Conservation (phyloP, 139 green algal genomes). For the Coelastrella sp. region DNA sequence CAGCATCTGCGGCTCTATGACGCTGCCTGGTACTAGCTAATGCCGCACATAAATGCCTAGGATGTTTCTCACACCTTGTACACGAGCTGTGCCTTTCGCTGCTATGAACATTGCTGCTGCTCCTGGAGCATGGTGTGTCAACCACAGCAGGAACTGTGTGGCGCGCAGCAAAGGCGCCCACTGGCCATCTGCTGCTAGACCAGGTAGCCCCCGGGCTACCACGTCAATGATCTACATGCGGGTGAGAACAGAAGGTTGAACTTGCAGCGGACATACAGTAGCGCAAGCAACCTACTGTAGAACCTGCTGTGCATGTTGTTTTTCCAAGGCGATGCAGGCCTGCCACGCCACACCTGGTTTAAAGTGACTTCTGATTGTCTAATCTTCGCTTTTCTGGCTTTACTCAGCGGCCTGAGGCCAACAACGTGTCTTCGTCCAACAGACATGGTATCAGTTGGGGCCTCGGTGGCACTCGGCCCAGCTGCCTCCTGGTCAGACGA, state of each 20-base stretch:
- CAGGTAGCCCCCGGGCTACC: neutral
- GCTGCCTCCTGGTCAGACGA: neutral
- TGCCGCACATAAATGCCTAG: no score
- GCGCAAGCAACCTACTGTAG: neutral
- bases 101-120: neutral
- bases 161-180: slow-evolving; percentile 37
- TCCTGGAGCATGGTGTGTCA: slow-evolving; percentile 27
- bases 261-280: neutral
- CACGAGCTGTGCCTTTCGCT: neutral
- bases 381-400: neutral
- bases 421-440: neutral
- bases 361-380: neutral
- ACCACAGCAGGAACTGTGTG: slow-evolving; percentile 44
- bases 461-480: neutral
- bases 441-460: neutral
- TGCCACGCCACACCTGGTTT: neutral
- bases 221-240: neutral
- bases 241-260: neutral
- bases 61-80: slow-evolving; percentile 26
- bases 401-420: neutral
- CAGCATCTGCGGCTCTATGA: no score
- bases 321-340: neutral
- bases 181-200: neutral
- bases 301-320: neutral
- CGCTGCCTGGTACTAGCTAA: no score